These are phyloP conservation scores for Fonsecaea pedrosoi DNA, from an alignment of 2,329 filamentous ascomycete genomes.

Conservation along the genomic window DNA sequence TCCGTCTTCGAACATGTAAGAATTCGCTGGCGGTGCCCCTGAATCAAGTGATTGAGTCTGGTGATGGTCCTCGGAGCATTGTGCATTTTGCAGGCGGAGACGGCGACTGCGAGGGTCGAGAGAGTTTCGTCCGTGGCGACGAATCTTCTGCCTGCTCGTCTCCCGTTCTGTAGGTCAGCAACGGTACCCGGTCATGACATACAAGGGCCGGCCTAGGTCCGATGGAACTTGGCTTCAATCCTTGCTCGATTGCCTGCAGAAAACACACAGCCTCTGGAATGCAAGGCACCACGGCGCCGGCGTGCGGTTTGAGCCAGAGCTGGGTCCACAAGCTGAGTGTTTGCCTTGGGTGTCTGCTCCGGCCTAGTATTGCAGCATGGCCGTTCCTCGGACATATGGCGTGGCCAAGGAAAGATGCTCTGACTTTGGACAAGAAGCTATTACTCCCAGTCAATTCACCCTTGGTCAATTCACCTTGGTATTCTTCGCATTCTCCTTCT, in stretches of 20 bases:
- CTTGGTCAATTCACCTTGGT: constrained; percentile 8
- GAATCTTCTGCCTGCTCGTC: neutral
- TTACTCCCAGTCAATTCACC: neutral
- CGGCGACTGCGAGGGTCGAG: neutral
- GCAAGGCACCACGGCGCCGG: neutral
- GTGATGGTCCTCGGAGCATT: neutral
- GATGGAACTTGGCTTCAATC: neutral
- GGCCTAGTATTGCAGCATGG: neutral
- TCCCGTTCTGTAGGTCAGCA: neutral
- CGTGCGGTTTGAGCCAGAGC: neutral
- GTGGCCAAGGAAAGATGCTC: neutral
- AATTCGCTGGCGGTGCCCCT: neutral
- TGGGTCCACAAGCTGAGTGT: neutral
- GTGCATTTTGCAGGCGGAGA: neutral
- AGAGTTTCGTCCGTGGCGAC: neutral
- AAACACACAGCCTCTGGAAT: neutral
- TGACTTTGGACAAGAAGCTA: neutral
- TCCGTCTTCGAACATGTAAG: neutral
- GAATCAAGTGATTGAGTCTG: neutral
- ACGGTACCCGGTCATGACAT: neutral
- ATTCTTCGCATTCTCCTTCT: constrained; percentile 7
- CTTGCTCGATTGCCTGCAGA: neutral
- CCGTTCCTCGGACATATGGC: neutral
- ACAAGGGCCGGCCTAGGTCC: neutral
- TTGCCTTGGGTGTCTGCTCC: neutral